Percentiles rank a stretch among this genome's conserved stretches.
These are phyloP conservation scores for Cerrena zonata DNA, from an alignment of 1,284 basidiomycete genomes.

Conservation along the genomic window DNA sequence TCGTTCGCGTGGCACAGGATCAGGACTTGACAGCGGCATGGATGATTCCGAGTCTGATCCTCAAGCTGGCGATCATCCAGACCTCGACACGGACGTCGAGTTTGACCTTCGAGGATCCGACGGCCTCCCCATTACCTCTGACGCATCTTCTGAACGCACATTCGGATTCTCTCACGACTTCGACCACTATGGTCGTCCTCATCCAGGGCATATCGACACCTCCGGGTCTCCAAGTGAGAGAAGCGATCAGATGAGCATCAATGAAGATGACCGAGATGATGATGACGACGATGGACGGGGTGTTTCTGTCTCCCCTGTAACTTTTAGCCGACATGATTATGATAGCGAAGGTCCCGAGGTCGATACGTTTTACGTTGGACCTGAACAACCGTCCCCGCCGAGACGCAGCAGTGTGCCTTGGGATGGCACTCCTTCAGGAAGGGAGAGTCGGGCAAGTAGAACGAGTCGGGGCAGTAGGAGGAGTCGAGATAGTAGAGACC, in stretches of 20 bases:
- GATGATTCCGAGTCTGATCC: conserved; percentile 14
- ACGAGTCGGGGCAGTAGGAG: too few species aligned
- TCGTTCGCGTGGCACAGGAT: conserved; percentile 10
- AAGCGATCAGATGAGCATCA: conserved; percentile 33
- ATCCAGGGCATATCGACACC: conserved; percentile 4
- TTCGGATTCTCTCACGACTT: conserved; percentile 32
- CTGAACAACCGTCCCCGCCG: conserved; percentile 6
- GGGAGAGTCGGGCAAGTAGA: too few species aligned
- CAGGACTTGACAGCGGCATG: conserved; percentile 10
- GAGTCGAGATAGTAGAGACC: not conserved
- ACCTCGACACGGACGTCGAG: conserved; percentile 37
- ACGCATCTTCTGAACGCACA: conserved; percentile 47
- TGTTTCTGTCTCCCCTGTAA: conserved; percentile 18
- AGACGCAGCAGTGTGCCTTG: conserved; percentile 23
- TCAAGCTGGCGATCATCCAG: conserved; percentile 23
- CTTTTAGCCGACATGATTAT: conserved; percentile 17
- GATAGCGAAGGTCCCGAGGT: conserved; percentile 16
- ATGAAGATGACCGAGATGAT: conserved; percentile 34
- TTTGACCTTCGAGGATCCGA: conserved; percentile 22
- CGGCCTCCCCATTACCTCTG: conserved; percentile 26
- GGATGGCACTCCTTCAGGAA: conserved; percentile 15
- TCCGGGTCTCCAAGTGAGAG: not conserved
- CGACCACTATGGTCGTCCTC: conserved; percentile 19
- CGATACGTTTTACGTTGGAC: conserved; percentile 2
- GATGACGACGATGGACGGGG: conserved; percentile 5